Evolutionary conservation across 2,329 filamentous ascomycete genomes (phyloP), one percentile per base, ranked within the genome.

Genomic region (Thielaviopsis populi): DNA sequence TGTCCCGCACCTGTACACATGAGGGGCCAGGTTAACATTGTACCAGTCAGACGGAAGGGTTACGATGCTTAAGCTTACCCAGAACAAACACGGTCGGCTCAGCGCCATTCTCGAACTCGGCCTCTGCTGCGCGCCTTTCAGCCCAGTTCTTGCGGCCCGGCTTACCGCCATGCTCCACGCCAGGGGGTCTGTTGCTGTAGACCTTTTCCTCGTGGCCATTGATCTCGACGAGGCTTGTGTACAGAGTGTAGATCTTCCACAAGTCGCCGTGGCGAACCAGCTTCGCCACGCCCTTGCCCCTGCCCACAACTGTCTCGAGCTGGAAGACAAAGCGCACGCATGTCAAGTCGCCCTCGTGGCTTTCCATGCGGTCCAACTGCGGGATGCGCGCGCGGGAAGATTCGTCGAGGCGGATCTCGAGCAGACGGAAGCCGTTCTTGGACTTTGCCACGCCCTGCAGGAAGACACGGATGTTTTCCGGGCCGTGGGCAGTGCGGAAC

Each of bases 161-260:
- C 62, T 77, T 75, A 3, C 74, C 77, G 0, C 81, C 82, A 68
- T 85, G 82, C 48, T 79, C 73, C 3, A 79, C 82, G 0, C 86
- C 86, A 22, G 74, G 74, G 0, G 82, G 78, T 33, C 86, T 75
- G 3, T 75, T 75, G 0, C 69, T 69, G 1, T 77, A 75, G 1
- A 76, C 70, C 0, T 68, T 67, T 70, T 87, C 82, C 65, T 83
- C 79, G 61, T 78, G 72, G 0, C 78, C 81, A 3, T 75, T 79
- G 4, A 89, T 67, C 43, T 80, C 77, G 1, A 76, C 69, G 4
- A 89, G 73, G 0, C 77, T 75, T 0, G 85, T 88, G 69, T 83
- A 87, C 0, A 88, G 68, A 1, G 83, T 84, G 67, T 82, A 86
- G 0, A 83, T 79, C 69, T 83, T 85, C 84, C 83, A 88, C 1